A percentile compares a stretch with the other conserved stretches of the same genome.
Conservation (phyloP, 192 early-diverging fungal species). For the Coemansia interrupta region DNA sequence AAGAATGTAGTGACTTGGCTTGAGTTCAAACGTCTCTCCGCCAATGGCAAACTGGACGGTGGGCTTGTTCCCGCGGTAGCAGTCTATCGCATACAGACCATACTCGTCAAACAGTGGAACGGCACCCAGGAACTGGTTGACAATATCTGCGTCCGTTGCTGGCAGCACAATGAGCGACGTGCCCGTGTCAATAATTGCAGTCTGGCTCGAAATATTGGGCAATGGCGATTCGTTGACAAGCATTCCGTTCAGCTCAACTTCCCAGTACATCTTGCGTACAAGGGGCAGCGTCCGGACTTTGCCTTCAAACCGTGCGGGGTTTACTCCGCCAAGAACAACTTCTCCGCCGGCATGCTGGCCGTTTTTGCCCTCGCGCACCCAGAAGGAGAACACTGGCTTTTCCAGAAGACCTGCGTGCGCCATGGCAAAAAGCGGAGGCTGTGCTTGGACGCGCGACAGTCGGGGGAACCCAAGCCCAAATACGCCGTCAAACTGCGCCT, state of each 20-base stretch:
- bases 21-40: conserved; percentile 37
- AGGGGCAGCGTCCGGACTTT: conserved; percentile 50
- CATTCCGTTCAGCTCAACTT: conserved; percentile 50
- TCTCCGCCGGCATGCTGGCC: conserved; percentile 48
- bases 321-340: conserved; percentile 42
- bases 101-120: conserved; percentile 33
- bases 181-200: conserved; percentile 60
- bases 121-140: conserved; percentile 49
- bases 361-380: conserved; percentile 35
- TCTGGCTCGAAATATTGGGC: conserved; percentile 33
- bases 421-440: conserved; percentile 41
- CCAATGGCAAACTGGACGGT: conserved; percentile 36
- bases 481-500: conserved; percentile 57
- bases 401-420: conserved; percentile 31
- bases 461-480: conserved; percentile 57
- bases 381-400: conserved; percentile 47
- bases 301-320: conserved; percentile 40
- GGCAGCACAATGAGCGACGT: conserved; percentile 56
- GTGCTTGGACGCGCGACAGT: conserved; percentile 46
- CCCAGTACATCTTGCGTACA: conserved; percentile 56
- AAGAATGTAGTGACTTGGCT: conserved; percentile 42
- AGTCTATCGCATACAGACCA: conserved; percentile 43
- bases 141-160: conserved; percentile 33
- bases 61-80: conserved; percentile 36
- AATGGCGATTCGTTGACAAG: conserved; percentile 27